phyloP scores from a whole-genome alignment of 805 yeast species.

The Danielozyma ontarioensis region DNA sequence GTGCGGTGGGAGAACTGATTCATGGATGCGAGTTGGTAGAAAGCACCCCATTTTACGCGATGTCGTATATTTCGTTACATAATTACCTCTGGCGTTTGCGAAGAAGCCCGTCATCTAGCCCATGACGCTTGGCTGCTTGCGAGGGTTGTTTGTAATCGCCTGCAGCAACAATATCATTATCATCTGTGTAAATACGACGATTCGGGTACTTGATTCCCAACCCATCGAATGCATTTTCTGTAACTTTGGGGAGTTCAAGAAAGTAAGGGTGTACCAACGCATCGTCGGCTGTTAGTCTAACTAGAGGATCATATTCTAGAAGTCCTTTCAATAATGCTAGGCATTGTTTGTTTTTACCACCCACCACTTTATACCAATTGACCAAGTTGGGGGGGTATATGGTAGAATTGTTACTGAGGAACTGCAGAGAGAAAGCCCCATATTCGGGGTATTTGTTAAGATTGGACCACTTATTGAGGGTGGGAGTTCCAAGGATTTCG shows the following conservation, averaged over 20 bases:
- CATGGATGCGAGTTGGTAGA: neutral
- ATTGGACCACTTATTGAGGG: conserved; percentile 71
- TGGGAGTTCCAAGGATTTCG: conserved; percentile 92
- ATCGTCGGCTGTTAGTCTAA: conserved; percentile 70
- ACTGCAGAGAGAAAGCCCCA: conserved; percentile 41
- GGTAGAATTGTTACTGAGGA: conserved; percentile 38
- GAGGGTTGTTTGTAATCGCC: too few relatives aligned
- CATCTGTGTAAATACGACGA: conserved; percentile 82
- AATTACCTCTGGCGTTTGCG: too few relatives aligned
- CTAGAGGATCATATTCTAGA: conserved; percentile 78
- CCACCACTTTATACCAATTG: conserved; percentile 83
- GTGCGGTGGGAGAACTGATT: neutral
- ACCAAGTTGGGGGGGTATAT: conserved; percentile 62
- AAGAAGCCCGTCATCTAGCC: too few relatives aligned
- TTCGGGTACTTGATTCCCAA: conserved; percentile 73
- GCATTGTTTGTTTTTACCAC: conserved; percentile 68
- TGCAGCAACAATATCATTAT: conserved; percentile 56
- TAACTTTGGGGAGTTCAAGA: conserved; percentile 60
- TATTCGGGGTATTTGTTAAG: conserved; percentile 82
- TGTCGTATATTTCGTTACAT: too few relatives aligned
- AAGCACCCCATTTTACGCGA: neutral
- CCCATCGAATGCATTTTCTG: conserved; percentile 76
- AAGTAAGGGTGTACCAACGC: conserved; percentile 80
- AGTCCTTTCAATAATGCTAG: conserved; percentile 58
- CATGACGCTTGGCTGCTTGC: too few relatives aligned